Evolutionary conservation across 2,329 filamentous ascomycete species (phyloP), one percentile per base, ranked within the genome.

Genomic region (Blumeriella jaapii): DNA sequence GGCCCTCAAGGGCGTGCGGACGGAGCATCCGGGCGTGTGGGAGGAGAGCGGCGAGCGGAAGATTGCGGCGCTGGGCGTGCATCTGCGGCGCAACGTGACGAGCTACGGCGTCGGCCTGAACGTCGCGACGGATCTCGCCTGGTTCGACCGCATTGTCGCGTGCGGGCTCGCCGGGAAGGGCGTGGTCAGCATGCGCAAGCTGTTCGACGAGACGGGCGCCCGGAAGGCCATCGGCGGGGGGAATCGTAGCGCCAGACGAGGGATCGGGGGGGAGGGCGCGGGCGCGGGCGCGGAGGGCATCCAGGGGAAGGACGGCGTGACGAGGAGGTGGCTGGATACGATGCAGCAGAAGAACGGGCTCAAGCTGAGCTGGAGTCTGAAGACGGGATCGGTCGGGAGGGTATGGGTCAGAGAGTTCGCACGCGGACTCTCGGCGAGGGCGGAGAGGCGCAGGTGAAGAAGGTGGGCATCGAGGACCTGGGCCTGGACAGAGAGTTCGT

Each of bases 21-120:
- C 71, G 0, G 73, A 77, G 34, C 76, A 95, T 55, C 86, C 48
- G 7, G 41, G 49, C 11, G 46, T 49, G 13, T 40, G 44, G 38
- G 40, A 46, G 15, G 41, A 40, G 22, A 34, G 38, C 12, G 52
- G 54, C 0, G 61, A 67, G 38, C 65, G 69, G 50, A 98, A 96
- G 64, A 86, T 98, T 48, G 84, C 85, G 0, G 86, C 87, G 0
- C 64, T 96, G 26, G 91, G 91, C 1, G 84, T 98, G n/a, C 87
- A 96, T 61, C 69, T 95, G 44, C 67, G 86, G 10, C 67, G 89
- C 29, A 78, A 93, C 58, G 70, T 96, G 23, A 86, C 78, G 15
- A 83, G 79, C 41, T 81, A 93, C 57, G 91, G 91, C 5, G 68
- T 93, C 20, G 87, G 83, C 2, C 56, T 95, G 55, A 84, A 93